Evolutionary conservation across 805 yeast species (phyloP), one percentile per base, ranked within the genome.

Genomic region (Saccharomycopsis sp.): DNA sequence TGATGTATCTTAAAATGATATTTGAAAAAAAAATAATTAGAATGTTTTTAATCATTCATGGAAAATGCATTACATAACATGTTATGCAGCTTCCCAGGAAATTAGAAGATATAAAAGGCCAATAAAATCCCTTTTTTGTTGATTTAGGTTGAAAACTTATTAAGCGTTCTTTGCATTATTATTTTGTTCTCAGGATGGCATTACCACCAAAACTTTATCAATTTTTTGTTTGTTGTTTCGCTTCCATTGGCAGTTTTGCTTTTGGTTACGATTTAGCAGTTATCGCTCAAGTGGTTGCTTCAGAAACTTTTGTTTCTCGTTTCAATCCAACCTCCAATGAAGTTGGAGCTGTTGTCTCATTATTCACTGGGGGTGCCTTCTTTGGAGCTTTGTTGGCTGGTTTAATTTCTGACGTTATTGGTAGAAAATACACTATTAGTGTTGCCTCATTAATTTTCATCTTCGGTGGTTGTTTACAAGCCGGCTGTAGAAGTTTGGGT

Each of bases 361-460:
- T 67, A 6, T 31, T 31, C 11, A 68, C 67, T 40, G 72, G 67
- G 2, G 73, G 73, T 16, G 71, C 72, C 3, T 67, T 67, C 50
- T 64, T 64, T 51, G 74, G 73, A 11, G 56, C 65, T 9, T 53
- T 65, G 6, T 45, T 61, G 38, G 60, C 65, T 39, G 68, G 68
- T 37, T 43, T 14, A 14, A 20, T 41, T 27, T 35, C 40, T 11
- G 45, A 41, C 33, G 6, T 31, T 13, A 20, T 34, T 21, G 45
- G 42, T 8, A 34, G 45, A 36, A 41, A 36, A 33, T 41, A 41
- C 23, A 41, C 42, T 24, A 41, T 41, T 33, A 41, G 33, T 13
- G 33, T 36, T 36, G 45, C 45, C 19, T 35, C 34, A 21, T 23
- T 36, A 4, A 23, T 41, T 17, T 41, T 41, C 40, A 36, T 35